phyloP scores from a whole-genome alignment of 1,139 yeast species.

The Nadsonia starkeyi-henricii region DNA sequence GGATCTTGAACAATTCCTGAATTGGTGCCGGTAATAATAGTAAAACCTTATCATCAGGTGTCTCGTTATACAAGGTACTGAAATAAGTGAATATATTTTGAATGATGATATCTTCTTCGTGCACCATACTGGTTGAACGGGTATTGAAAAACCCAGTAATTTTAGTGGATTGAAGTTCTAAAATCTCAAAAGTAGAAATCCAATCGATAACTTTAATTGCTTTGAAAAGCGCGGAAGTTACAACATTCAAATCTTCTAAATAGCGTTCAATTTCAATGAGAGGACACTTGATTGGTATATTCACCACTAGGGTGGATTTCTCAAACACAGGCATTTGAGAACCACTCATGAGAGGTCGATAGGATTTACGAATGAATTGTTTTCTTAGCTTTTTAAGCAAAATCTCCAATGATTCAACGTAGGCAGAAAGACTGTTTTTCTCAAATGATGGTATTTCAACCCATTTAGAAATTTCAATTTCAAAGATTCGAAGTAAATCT shows the following conservation, averaged over 20 bases:
- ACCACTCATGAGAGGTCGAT: conserved; percentile 38
- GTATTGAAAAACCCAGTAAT: conserved; percentile 49
- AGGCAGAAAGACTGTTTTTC: conserved; percentile 14
- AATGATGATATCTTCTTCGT: conserved; percentile 46
- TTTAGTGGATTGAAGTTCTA: conserved; percentile 51
- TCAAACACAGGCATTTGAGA: conserved; percentile 4
- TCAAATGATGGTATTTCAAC: conserved; percentile 19
- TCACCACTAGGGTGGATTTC: conserved; percentile 13
- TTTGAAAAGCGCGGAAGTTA: conserved; percentile 45
- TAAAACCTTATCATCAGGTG: conserved; percentile 28
- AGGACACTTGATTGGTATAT: conserved; percentile 13
- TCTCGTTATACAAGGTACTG: conserved; percentile 36
- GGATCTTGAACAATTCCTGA: conserved; percentile 51
- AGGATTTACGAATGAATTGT: conserved; percentile 62
- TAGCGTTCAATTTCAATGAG: conserved; percentile 34
- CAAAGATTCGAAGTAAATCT: conserved; percentile 53
- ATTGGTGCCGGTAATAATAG: conserved; percentile 58
- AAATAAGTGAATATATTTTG: conserved; percentile 63
- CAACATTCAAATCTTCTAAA: conserved; percentile 48
- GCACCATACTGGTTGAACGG: conserved; percentile 27
- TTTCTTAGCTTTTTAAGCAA: conserved; percentile 60
- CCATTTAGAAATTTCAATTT: conserved; percentile 65
- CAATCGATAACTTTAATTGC: conserved; percentile 62
- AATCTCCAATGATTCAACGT: conserved; percentile 30
- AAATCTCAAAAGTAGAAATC: conserved; percentile 58